Conservation (phyloP, 2,329 filamentous ascomycete species). For the Macrophomina pseudophaseolina region DNA sequence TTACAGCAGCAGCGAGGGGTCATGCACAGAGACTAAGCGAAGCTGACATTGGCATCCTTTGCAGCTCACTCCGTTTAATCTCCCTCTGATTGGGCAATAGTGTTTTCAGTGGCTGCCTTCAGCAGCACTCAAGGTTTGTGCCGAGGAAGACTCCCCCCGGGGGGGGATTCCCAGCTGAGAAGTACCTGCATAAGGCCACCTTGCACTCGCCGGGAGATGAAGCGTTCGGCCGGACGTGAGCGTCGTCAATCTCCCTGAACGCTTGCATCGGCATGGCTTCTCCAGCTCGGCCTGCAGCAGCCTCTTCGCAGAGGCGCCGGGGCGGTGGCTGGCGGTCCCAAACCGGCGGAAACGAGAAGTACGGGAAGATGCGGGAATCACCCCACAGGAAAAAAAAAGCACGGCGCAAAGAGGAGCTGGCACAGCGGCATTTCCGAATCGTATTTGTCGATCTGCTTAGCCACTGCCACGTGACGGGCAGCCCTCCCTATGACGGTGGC, state of each 20-base stretch:
- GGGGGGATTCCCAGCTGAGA: not conserved
- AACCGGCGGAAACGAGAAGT: slow-evolving; percentile 13
- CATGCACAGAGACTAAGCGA: not conserved
- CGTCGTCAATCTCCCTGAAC: too few relatives aligned
- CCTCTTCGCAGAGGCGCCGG: not conserved
- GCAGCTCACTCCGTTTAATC: slow-evolving; percentile 10
- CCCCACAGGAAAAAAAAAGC: slow-evolving; percentile 13
- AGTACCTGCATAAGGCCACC: not conserved
- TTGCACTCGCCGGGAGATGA: too few relatives aligned
- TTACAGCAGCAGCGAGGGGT: not conserved
- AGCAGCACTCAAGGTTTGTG: not conserved
- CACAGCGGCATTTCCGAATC: slow-evolving; percentile 21
- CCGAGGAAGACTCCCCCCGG: not conserved
- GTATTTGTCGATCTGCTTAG: slow-evolving; percentile 16
- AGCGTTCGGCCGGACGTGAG: too few relatives aligned
- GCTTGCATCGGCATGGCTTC: too few relatives aligned
- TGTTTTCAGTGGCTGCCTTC: not conserved
- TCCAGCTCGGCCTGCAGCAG: too few relatives aligned
- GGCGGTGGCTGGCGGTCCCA: not conserved
- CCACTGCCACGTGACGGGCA: not conserved
- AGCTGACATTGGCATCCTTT: not conserved
- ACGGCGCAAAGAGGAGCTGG: slow-evolving; percentile 18
- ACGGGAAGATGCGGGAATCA: slow-evolving; percentile 22
- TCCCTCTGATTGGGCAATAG: not conserved
- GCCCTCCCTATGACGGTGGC: slow-evolving; percentile 12